These are phyloP conservation scores for Prunus armeniaca DNA, from an alignment of 306 rosid genomes.

Conservation along the genomic window DNA sequence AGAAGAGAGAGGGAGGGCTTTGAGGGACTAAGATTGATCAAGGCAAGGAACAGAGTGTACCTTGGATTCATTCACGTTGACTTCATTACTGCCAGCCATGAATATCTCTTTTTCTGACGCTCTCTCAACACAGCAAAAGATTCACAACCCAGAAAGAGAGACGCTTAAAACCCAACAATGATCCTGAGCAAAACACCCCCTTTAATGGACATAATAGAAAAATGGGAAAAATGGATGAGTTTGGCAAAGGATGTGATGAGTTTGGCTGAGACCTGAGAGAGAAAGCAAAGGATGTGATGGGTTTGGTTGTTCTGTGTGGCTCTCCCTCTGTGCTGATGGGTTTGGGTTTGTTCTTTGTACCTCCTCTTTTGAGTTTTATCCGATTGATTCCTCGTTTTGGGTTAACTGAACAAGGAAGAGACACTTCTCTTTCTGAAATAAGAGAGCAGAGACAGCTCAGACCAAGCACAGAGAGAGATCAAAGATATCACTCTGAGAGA, in stretches of 20 bases:
- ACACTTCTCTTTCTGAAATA: slow-evolving; percentile 33
- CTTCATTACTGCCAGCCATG: slow-evolving; percentile 46
- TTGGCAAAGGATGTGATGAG: neutral
- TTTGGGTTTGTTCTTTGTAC: neutral
- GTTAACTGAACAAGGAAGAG: slow-evolving; percentile 30
- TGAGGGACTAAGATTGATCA: neutral
- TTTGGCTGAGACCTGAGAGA: no score
- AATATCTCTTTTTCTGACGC: neutral
- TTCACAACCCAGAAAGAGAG: slow-evolving; percentile 18
- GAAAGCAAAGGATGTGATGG: neutral
- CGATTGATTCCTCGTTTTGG: slow-evolving; percentile 51
- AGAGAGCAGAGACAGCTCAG: slow-evolving; percentile 27
- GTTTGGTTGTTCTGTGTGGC: neutral
- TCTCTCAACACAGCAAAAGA: slow-evolving; percentile 16
- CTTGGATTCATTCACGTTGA: slow-evolving; percentile 44
- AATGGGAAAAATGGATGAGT: neutral
- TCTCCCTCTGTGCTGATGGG: neutral
- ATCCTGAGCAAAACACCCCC: slow-evolving; percentile 23
- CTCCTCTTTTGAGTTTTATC: neutral
- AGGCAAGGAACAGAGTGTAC: slow-evolving; percentile 35
- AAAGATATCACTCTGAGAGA: slow-evolving; percentile 16
- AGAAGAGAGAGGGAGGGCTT: neutral
- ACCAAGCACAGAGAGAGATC: slow-evolving; percentile 32
- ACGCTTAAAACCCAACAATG: slow-evolving; percentile 32
- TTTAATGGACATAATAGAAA: slow-evolving; percentile 25